Percentiles rank a stretch among this genome's conserved stretches.
Evolutionary conservation across 179 eudicot species (phyloP).

Genomic region (Silene vulgaris): DNA sequence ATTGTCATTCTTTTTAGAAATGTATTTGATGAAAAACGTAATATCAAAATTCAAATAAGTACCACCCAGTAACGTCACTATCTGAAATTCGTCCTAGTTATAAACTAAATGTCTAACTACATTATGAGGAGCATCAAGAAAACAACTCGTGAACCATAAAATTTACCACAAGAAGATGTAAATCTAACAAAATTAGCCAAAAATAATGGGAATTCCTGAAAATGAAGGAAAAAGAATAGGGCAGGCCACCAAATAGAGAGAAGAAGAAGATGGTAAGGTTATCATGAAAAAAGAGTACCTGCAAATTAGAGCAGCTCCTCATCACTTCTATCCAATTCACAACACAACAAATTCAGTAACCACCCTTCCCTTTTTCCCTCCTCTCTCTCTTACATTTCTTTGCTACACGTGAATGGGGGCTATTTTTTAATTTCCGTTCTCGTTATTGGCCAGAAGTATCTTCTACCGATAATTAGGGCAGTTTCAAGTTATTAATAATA

Average conservation of each 20-base stretch:
- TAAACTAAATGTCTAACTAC: neutral
- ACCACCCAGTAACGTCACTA: neutral
- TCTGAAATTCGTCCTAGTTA: neutral
- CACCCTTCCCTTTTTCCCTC: constrained; percentile 5
- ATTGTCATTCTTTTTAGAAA: neutral
- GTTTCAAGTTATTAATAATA: no score
- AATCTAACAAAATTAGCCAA: constrained; percentile 11
- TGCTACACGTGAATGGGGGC: constrained; percentile 46
- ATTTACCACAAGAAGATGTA: constrained; percentile 1
- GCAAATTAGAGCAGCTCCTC: constrained; percentile 31
- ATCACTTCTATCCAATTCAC: constrained; percentile 50
- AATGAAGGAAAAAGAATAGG: neutral
- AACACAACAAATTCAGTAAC: constrained; percentile 43
- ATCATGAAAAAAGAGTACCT: constrained; percentile 35
- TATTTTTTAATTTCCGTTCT: neutral
- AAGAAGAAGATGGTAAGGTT: constrained; percentile 23
- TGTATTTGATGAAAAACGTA: neutral
- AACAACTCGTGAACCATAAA: neutral
- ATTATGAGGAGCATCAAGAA: constrained; percentile 7
- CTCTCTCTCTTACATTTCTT: constrained; percentile 17
- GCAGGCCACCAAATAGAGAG: neutral
- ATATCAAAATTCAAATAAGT: neutral
- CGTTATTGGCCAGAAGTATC: no score
- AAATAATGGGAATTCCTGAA: neutral
- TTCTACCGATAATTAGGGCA: no score